These are phyloP conservation scores for Withania somnifera DNA, from an alignment of 305 asterid species.

Conservation along the genomic window DNA sequence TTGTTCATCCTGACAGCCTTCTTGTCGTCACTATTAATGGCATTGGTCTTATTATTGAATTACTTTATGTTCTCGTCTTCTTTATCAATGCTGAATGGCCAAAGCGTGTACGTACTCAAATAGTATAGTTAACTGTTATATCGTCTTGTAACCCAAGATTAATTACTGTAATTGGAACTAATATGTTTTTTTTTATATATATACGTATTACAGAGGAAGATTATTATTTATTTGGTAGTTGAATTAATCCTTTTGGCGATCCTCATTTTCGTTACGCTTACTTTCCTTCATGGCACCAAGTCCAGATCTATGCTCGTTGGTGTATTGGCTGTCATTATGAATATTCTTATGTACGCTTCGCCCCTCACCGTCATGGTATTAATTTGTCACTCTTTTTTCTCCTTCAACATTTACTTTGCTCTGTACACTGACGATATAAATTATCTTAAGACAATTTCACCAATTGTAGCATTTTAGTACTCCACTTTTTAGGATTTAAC, in stretches of 20 bases:
- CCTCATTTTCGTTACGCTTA: slow-evolving; percentile 24
- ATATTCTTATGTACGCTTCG: slow-evolving; percentile 49
- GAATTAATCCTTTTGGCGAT: slow-evolving; percentile 20
- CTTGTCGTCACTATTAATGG: slow-evolving; percentile 67
- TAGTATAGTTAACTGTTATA: not conserved
- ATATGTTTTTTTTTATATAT: not conserved
- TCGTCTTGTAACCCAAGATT: not conserved
- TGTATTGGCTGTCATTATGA: slow-evolving; percentile 33
- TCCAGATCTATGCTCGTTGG: slow-evolving; percentile 44
- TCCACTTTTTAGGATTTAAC: no score
- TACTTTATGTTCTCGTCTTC: slow-evolving; percentile 29
- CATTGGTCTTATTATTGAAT: slow-evolving; percentile 37
- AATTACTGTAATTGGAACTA: not conserved
- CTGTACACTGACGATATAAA: not conserved
- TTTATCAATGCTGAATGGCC: slow-evolving; percentile 40
- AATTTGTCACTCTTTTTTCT: not conserved
- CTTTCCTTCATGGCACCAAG: slow-evolving; percentile 30
- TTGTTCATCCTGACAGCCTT: slow-evolving; percentile 53
- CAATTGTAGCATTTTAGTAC: no score
- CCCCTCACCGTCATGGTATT: slow-evolving; percentile 70
- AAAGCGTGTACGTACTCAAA: slow-evolving; percentile 29
- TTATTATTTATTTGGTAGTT: slow-evolving; percentile 15
- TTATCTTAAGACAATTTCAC: no score
- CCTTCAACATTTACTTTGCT: not conserved
- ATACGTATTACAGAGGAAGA: slow-evolving; percentile 29